Percentiles rank a stretch among this genome's conserved stretches.
phyloP scores from a whole-genome alignment of 2,329 filamentous ascomycete species.

The Ophiostoma tasmaniense region DNA sequence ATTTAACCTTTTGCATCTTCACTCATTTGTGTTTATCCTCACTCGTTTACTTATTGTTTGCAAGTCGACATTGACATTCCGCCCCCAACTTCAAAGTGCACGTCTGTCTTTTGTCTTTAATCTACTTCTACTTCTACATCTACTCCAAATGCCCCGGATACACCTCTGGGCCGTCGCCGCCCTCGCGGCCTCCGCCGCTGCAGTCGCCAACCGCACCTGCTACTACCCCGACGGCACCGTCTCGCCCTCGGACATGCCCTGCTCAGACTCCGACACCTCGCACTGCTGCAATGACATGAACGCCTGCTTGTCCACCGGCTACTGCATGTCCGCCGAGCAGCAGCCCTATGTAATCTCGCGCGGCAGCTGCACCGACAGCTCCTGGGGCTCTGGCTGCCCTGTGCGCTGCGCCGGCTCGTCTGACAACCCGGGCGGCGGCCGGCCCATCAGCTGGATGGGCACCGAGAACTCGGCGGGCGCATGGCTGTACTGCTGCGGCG shows the following conservation, averaged over 20 bases:
- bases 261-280: conserved; percentile 7
- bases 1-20: background rate
- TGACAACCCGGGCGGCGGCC: conserved; percentile 10
- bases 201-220: conserved; percentile 12
- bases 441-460: conserved; percentile 14
- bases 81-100: background rate
- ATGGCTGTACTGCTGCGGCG: conserved; percentile 17
- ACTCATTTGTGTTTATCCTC: background rate
- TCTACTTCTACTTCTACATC: background rate
- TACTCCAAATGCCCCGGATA: background rate
- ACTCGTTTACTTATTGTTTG: background rate
- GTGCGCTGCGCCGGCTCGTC: conserved; percentile 9
- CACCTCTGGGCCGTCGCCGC: background rate
- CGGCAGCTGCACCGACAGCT: conserved; percentile 17
- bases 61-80: background rate
- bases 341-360: conserved; percentile 16
- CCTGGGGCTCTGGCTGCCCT: conserved; percentile 18
- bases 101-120: no score
- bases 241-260: conserved; percentile 9
- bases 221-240: conserved; percentile 18
- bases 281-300: conserved; percentile 18
- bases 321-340: conserved; percentile 15
- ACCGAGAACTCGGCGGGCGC: background rate
- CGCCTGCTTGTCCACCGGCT: conserved; percentile 16
- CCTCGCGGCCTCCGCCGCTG: background rate